A percentile compares a stretch with the other conserved stretches of the same genome.
phyloP scores from a whole-genome alignment of 2,329 filamentous ascomycete genomes.

The Penicillium sp. region DNA sequence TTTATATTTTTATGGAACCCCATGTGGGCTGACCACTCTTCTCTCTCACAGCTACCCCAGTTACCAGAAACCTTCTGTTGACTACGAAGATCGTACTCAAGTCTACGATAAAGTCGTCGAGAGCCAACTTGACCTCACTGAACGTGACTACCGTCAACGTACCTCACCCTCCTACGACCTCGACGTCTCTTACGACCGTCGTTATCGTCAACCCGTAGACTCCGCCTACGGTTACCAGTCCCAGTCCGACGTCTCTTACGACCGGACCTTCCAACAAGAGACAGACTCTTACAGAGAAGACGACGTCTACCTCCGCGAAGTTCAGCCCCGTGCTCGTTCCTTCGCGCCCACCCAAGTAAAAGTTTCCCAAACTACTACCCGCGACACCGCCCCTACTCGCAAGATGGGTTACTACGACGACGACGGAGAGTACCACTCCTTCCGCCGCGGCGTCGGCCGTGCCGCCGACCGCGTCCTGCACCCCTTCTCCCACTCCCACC shows the following conservation, averaged over 20 bases:
- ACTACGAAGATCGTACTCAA: conserved; percentile 43
- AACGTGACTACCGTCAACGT: conserved; percentile 64
- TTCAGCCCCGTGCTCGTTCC: conserved; percentile 32
- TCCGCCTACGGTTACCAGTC: conserved; percentile 24
- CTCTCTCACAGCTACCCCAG: conserved; percentile 49
- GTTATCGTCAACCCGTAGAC: conserved; percentile 28
- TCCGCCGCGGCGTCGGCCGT: conserved; percentile 66
- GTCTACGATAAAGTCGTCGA: conserved; percentile 44
- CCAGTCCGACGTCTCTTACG: conserved; percentile 31
- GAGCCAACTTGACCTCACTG: conserved; percentile 51
- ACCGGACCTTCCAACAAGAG: conserved; percentile 27
- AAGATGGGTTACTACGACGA: conserved; percentile 80
- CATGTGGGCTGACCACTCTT: conserved; percentile 23
- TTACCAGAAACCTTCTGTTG: conserved; percentile 50
- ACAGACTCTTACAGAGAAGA: conserved; percentile 37
- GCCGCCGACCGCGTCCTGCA: conserved; percentile 63
- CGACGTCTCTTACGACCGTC: conserved; percentile 42
- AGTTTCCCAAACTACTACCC: conserved; percentile 50
- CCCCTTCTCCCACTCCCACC: conserved; percentile 47
- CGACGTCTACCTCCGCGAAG: conserved; percentile 30
- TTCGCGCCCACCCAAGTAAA: conserved; percentile 46
- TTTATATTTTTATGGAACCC: conserved; percentile 25
- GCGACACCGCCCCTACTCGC: conserved; percentile 51
- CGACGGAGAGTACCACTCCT: conserved; percentile 70
- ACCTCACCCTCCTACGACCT: conserved; percentile 52